Conservation (phyloP, 495 filamentous ascomycete species). For the Cercophora scortea region DNA sequence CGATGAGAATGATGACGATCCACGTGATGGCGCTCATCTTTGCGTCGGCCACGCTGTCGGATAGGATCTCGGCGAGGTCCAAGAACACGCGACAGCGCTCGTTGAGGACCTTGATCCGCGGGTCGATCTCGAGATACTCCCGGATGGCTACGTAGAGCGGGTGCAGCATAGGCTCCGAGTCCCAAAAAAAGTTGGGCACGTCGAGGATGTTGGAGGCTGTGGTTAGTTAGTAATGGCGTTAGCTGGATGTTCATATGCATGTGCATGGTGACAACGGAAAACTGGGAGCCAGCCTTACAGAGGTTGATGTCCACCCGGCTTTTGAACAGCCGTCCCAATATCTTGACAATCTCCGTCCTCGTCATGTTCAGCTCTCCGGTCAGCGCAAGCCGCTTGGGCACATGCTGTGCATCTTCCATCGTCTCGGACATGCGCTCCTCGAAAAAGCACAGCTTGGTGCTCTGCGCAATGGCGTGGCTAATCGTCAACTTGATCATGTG, state of each 20-base stretch:
- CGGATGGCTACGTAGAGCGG: constrained; percentile 91
- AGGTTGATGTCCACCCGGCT: constrained; percentile 96
- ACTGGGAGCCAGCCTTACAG: constrained; percentile 50
- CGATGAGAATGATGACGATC: constrained; percentile 95
- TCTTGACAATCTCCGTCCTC: constrained; percentile 82
- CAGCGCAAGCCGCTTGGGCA: constrained; percentile 79
- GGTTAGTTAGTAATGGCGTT: not conserved
- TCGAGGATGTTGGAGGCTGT: constrained; percentile 93
- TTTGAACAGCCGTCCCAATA: constrained; percentile 84
- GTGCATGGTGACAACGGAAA: not conserved
- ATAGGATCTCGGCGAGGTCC: constrained; percentile 90
- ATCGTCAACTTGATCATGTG: constrained; percentile 99
- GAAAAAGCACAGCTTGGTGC: constrained; percentile 93
- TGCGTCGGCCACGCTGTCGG: constrained; percentile 83
- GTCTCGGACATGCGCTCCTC: constrained; percentile 94
- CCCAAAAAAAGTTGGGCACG: constrained; percentile 99
- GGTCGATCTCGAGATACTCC: constrained; percentile 96
- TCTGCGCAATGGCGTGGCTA: constrained; percentile 93
- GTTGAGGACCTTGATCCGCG: constrained; percentile 89
- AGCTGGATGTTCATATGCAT: not conserved
- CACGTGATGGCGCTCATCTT: constrained; percentile 93
- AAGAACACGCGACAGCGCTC: constrained; percentile 95
- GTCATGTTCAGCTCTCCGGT: constrained; percentile 90
- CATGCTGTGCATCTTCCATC: constrained; percentile 85
- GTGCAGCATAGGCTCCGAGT: constrained; percentile 87